Evolutionary conservation across 192 early-diverging fungal genomes (phyloP).

Genomic region (Endogone sp.): DNA sequence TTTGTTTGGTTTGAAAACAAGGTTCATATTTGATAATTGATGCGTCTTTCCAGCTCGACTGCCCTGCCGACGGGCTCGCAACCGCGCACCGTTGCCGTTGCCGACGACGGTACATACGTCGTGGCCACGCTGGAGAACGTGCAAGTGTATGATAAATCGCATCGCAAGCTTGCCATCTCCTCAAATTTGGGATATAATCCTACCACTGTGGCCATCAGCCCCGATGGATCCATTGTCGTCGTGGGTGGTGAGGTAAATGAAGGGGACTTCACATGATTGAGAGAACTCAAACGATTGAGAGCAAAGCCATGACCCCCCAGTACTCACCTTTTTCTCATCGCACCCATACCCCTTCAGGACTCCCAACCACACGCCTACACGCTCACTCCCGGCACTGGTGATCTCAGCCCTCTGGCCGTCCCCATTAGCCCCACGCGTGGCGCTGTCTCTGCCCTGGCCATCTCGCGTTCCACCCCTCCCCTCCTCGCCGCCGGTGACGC

Average conservation of each 20-base stretch:
- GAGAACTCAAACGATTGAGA: too few relatives aligned
- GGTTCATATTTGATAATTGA: constrained; percentile 6
- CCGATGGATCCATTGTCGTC: constrained; percentile 45
- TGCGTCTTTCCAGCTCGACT: constrained; percentile 30
- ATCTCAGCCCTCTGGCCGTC: too few relatives aligned
- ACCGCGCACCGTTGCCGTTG: constrained; percentile 53
- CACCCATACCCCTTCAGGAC: constrained; percentile 43
- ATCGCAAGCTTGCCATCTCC: constrained; percentile 30
- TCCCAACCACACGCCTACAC: constrained; percentile 61
- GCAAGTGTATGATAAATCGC: constrained; percentile 45
- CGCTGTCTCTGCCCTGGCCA: constrained; percentile 74
- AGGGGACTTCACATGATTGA: too few relatives aligned
- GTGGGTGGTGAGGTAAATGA: constrained; percentile 69
- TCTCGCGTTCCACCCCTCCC: too few relatives aligned
- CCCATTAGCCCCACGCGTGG: constrained; percentile 50
- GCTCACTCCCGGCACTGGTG: too few relatives aligned
- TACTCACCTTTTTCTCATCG: constrained; percentile 6
- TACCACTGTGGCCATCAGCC: constrained; percentile 49
- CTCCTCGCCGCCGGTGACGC: constrained; percentile 81
- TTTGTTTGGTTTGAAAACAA: background rate
- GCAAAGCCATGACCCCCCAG: background rate
- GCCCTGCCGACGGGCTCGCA: constrained; percentile 36
- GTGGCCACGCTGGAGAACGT: constrained; percentile 50
- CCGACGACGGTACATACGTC: constrained; percentile 41
- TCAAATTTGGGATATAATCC: constrained; percentile 41